Conservation (phyloP, 2,329 filamentous ascomycete genomes). For the Aspergillus novofumigatus region DNA sequence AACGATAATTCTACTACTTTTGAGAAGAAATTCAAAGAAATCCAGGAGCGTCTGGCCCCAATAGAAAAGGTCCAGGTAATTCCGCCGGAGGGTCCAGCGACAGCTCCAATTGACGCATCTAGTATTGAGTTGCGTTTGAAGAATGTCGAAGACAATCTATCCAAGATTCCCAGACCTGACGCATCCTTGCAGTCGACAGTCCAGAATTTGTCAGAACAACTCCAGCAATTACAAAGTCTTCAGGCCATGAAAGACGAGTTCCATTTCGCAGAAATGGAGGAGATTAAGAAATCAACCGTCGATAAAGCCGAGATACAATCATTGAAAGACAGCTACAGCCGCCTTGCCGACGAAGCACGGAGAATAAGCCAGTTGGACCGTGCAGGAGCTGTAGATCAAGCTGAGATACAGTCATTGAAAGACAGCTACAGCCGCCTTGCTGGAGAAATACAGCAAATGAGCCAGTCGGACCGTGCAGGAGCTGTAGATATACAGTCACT, state of each 20-base stretch:
- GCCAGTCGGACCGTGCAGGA: not conserved
- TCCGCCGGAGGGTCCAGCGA: not conserved
- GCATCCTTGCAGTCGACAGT: conserved; percentile 1
- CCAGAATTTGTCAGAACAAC: not conserved
- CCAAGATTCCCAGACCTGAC: not conserved
- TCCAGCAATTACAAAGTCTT: conserved; percentile 12
- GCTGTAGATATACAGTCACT: not conserved
- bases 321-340: not conserved
- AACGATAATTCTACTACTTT: not conserved
- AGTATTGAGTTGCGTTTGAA: not conserved
- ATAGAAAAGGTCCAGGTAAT: not conserved
- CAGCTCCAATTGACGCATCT: not conserved
- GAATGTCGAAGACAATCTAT: not conserved
- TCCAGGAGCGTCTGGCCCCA: not conserved
- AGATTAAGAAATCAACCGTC: conserved; percentile 3
- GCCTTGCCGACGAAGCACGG: not conserved
- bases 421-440: not conserved
- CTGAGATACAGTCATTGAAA: not conserved
- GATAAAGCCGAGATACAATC: not conserved
- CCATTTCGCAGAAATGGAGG: conserved; percentile 15
- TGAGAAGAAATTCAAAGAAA: not conserved
- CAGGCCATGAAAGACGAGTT: conserved; percentile 20
- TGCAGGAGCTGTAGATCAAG: not conserved
- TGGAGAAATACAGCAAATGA: not conserved
- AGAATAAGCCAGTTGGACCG: not conserved